These are phyloP conservation scores for Kuraishia floccosa DNA, from an alignment of 805 yeast species.

Conservation along the genomic window DNA sequence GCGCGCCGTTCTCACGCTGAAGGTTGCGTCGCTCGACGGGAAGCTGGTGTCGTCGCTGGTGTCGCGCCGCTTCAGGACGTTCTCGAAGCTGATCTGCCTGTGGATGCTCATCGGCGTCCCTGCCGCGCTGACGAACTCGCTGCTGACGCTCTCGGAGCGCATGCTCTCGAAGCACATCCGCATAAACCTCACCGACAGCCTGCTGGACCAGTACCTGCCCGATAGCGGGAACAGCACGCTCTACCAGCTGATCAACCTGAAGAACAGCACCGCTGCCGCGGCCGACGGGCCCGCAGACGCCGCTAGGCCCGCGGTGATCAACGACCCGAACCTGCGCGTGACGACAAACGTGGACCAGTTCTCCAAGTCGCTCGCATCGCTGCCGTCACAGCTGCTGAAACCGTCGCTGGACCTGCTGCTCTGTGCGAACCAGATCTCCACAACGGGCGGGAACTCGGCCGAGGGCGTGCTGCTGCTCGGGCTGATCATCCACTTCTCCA, in stretches of 20 bases:
- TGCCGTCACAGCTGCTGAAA: slow-evolving; percentile 76
- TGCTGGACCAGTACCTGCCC: slow-evolving; percentile 66
- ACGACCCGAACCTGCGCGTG: slow-evolving; percentile 75
- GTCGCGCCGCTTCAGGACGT: slow-evolving; percentile 52
- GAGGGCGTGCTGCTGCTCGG: slow-evolving; percentile 77
- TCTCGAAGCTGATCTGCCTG: slow-evolving; percentile 47
- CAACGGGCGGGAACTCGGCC: slow-evolving; percentile 55
- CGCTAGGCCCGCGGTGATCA: slow-evolving; percentile 17
- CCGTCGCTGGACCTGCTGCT: slow-evolving; percentile 72
- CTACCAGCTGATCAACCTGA: slow-evolving; percentile 56
- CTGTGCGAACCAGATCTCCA: slow-evolving; percentile 69
- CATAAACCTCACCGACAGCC: slow-evolving; percentile 46
- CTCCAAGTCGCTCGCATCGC: slow-evolving; percentile 55
- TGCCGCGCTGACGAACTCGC: slow-evolving; percentile 67
- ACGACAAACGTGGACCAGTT: slow-evolving; percentile 73
- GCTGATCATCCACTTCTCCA: slow-evolving; percentile 69
- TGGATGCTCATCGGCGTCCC: slow-evolving; percentile 89
- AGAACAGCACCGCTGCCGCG: not conserved
- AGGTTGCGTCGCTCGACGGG: slow-evolving; percentile 84
- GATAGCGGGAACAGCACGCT: slow-evolving; percentile 57
- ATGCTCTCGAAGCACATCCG: slow-evolving; percentile 50
- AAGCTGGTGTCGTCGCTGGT: slow-evolving; percentile 72
- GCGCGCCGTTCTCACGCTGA: slow-evolving; percentile 66
- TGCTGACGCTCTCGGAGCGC: slow-evolving; percentile 50
- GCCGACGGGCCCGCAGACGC: slow-evolving; percentile 13